A percentile compares a stretch with the other conserved stretches of the same genome.
phyloP scores from a whole-genome alignment of 768 basidiomycete species.

The Hirschioporus abietinus region DNA sequence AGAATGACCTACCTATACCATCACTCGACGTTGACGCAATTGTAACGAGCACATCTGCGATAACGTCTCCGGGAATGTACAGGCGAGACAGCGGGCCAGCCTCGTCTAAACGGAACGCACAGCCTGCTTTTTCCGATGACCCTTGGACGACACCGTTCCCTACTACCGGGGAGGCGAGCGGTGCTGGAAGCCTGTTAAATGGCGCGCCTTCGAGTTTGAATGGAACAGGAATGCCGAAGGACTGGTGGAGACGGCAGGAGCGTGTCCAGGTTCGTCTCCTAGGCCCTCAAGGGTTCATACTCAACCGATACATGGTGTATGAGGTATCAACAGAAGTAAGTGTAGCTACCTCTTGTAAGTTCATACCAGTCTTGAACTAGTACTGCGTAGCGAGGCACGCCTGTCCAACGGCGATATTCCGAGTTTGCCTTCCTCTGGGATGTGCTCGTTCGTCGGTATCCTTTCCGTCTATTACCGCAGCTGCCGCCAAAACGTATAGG shows the following conservation, averaged over 20 bases:
- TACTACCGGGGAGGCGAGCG: slow-evolving; percentile 8
- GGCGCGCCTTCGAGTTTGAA: slow-evolving; percentile 55
- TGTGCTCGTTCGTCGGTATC: slow-evolving; percentile 78
- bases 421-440: slow-evolving; percentile 94
- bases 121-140: slow-evolving; percentile 59
- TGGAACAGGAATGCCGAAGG: slow-evolving; percentile 65
- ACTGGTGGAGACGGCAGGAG: slow-evolving; percentile 89
- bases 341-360: slow-evolving; percentile 9
- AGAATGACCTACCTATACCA: slow-evolving; percentile 76
- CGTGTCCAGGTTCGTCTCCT: slow-evolving; percentile 62
- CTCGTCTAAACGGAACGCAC: slow-evolving; percentile 28
- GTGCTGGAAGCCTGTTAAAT: slow-evolving; percentile 25
- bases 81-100: slow-evolving; percentile 37
- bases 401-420: slow-evolving; percentile 83
- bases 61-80: slow-evolving; percentile 33
- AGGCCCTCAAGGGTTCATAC: slow-evolving; percentile 88
- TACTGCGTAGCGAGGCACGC: slow-evolving; percentile 45
- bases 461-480: slow-evolving; percentile 83
- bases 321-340: slow-evolving; percentile 73
- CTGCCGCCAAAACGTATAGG: slow-evolving; percentile 92
- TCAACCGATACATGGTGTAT: slow-evolving; percentile 85
- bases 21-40: slow-evolving; percentile 58
- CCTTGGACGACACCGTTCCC: slow-evolving; percentile 37
- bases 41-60: slow-evolving; percentile 47
- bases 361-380: slow-evolving; percentile 9